Conservation (phyloP, 768 basidiomycete species). For the Pholiota microspora region DNA sequence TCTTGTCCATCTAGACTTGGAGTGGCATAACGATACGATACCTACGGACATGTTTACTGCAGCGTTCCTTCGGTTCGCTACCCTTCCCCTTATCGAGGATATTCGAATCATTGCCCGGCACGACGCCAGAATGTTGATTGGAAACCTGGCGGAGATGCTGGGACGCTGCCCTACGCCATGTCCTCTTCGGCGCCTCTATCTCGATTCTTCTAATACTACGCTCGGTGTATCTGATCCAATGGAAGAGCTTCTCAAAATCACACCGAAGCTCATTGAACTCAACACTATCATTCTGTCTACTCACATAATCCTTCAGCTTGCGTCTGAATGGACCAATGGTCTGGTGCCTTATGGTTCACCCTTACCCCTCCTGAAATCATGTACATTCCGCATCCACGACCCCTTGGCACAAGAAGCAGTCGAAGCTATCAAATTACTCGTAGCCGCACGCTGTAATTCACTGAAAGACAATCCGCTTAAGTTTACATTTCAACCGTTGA, state of each 20-base stretch:
- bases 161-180: neutral
- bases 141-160: neutral
- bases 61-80: neutral
- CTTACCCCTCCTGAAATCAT: neutral
- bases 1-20: neutral
- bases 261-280: neutral
- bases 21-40: neutral
- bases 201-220: neutral
- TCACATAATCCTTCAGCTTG: neutral
- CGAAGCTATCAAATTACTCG: neutral
- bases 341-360: neutral
- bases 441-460: neutral
- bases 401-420: neutral
- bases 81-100: neutral
- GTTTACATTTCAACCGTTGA: neutral
- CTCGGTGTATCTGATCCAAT: neutral
- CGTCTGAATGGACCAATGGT: neutral
- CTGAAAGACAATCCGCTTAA: neutral
- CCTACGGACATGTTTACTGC: neutral
- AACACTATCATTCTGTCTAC: neutral
- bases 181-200: neutral
- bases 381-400: neutral
- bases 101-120: neutral
- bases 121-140: neutral
- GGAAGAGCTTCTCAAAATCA: neutral